Base-by-base conservation (phyloP, 2,329 filamentous ascomycete species). In the Epichloe elymi region DNA sequence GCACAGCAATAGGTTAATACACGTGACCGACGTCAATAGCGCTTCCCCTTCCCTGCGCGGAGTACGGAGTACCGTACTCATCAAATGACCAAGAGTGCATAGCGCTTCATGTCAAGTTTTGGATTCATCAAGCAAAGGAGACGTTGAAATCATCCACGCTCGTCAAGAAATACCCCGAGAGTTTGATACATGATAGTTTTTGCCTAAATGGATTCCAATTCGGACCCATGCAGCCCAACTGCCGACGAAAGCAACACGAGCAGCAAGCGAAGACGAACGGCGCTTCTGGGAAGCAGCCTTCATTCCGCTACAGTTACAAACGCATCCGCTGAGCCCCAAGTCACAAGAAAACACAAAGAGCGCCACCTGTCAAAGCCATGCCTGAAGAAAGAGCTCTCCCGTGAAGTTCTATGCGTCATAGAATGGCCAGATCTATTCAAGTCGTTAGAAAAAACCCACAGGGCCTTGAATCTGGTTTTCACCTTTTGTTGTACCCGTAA, bases 401-500 rank as follows among this genome's bases (percentile, higher is more conserved):
- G 15, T 19, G 12, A 20, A 19, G 14, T 7, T 33, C 4, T 7
- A 30, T 54, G 49, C 35, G 54, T 61, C 23, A 67, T 72, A 30
- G 68, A 71, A 46, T 96, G 91, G 89, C 89, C 90, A 0, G 74
- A 79, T 1, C 73, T 77, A 44, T 87, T 97, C 65, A 83, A 80
- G 51, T 72, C 74, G 41, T 74, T 97, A 8, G 81, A 85, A 26
- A 82, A 83, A 63, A 86, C 83, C 0, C 86, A 97, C 64, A 79
- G 82, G 54, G 91, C 93, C 1, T 70, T 98, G 53, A 98, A 95
- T 59, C 70, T 97, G 2, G 88, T 97, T 1, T 95, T 88, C 60
- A 97, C 93, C 0, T 97, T 98, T 63, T 95, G 88, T 70, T 93
- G 83, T 63, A 91, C 91, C 1, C 82, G 93, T 44, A 96, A 95